These are phyloP conservation scores for Scleroderma bovista DNA, from an alignment of 768 basidiomycete genomes.

Conservation along the genomic window DNA sequence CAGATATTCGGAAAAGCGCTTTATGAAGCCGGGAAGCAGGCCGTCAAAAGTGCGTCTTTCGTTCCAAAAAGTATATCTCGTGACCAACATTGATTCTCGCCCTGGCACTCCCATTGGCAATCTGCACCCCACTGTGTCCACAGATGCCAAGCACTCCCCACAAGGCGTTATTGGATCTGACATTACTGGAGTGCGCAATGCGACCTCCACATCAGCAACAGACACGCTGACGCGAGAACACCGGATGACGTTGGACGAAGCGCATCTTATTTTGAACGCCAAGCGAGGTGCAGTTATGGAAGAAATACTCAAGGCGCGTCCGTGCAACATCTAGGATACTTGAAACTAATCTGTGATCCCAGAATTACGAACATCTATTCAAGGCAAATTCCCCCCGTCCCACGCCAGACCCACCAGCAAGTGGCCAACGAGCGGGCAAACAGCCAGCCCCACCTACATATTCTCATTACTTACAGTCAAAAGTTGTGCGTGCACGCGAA, in stretches of 20 bases:
- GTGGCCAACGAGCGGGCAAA: constrained; percentile 35
- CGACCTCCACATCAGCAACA: constrained; percentile 67
- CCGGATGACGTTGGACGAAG: constrained; percentile 94
- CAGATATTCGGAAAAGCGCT: constrained; percentile 91
- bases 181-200: constrained; percentile 67
- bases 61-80: neutral
- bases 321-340: neutral
- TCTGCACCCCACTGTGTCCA: neutral
- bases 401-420: constrained; percentile 40
- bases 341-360: constrained; percentile 5
- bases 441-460: constrained; percentile 41
- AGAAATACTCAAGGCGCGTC: constrained; percentile 62
- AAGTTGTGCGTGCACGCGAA: constrained; percentile 92
- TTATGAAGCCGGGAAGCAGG: constrained; percentile 84
- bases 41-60: constrained; percentile 74
- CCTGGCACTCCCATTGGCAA: neutral
- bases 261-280: constrained; percentile 84
- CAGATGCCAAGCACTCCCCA: constrained; percentile 82
- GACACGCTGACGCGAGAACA: constrained; percentile 82
- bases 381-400: constrained; percentile 79
- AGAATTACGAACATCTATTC: constrained; percentile 95
- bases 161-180: constrained; percentile 64
- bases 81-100: neutral
- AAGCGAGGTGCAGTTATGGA: constrained; percentile 71
- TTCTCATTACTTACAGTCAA: constrained; percentile 94